Evolutionary conservation across 1,284 basidiomycete genomes (phyloP), one percentile per base, ranked within the genome.

Genomic region (Ganoderma leucocontextum): DNA sequence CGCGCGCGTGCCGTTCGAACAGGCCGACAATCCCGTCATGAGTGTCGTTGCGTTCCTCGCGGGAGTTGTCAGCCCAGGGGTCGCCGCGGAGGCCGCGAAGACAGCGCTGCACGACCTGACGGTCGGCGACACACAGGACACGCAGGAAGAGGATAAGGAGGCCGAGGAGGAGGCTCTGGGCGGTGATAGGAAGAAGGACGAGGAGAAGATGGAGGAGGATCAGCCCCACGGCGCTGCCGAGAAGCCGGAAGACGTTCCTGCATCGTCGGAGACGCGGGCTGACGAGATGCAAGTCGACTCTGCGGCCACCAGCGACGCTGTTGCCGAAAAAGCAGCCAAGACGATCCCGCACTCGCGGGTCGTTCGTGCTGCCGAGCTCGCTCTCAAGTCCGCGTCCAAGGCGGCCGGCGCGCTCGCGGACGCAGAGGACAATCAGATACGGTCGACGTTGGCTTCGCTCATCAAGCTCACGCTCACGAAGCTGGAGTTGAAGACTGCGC

Each of bases 11-110:
- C 97, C 97, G 0, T 98, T 99, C 78, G 93, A 96, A 72, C 94
- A 96, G 77, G 91, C 94, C 1, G 98, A 99, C 77, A 99, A 99
- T 79, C 97, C 97, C 0, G 96, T 99, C 41, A 96, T 99, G 96
- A 96, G 94, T 79, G 97, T 99, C 33, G 96, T 99, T 15, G 95
- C 97, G 0, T 99, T 99, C 84, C 85, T 99, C 59, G 96, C 97
- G 17, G 93, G 93, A 19, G 95, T 97, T 1, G 94, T 99, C 7
- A 92, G 91, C 19, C 96, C 96, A 0, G 92, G 93, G 0, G 93
- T 98, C 5, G 97, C 97, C 0, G 94, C 95, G 0, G 96, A 97
- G 66, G 97, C 96, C 0, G 96, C 97, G 10, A 97, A 97, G 80
- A 92, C 92, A 7, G 96, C 96, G 0, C 82, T 99, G 60, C 94